Conservation (phyloP, 1,139 yeast species). For the Magnusiomyces suaveolens region DNA sequence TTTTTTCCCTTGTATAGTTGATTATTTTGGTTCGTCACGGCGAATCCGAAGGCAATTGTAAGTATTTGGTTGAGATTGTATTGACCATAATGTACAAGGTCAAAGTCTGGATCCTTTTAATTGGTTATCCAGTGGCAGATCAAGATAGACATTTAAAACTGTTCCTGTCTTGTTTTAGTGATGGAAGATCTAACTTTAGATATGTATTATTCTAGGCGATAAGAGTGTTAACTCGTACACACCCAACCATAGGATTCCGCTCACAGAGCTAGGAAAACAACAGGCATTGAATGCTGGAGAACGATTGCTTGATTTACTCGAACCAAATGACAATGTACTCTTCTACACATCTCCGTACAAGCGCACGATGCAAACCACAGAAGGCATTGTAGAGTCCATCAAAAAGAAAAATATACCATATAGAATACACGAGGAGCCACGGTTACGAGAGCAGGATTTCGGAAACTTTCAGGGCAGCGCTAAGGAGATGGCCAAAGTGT, state of each 20-base stretch:
- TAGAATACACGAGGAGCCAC: conserved; percentile 67
- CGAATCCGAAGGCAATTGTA: conserved; percentile 75
- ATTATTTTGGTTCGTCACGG: conserved; percentile 81
- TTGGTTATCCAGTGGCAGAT: background rate
- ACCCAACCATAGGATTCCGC: conserved; percentile 68
- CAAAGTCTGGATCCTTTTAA: background rate
- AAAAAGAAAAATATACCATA: conserved; percentile 40
- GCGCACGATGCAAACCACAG: conserved; percentile 73
- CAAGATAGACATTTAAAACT: background rate
- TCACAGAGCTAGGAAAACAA: conserved; percentile 45
- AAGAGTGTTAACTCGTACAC: conserved; percentile 64
- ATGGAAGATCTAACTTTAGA: background rate
- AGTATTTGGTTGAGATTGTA: too few species aligned
- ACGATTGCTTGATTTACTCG: conserved; percentile 44
- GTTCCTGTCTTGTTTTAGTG: background rate
- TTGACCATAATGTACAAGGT: background rate
- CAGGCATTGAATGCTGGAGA: conserved; percentile 59
- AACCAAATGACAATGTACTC: conserved; percentile 43
- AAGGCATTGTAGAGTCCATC: conserved; percentile 54
- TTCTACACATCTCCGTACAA: conserved; percentile 78
- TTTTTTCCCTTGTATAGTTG: conserved; percentile 34
- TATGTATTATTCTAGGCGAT: conserved; percentile 35
- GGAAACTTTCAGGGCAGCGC: conserved; percentile 77
- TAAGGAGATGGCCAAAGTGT: conserved; percentile 65
- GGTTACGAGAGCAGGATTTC: conserved; percentile 89